Conservation (phyloP, 768 basidiomycete genomes). For the Pisolithus sp. region DNA sequence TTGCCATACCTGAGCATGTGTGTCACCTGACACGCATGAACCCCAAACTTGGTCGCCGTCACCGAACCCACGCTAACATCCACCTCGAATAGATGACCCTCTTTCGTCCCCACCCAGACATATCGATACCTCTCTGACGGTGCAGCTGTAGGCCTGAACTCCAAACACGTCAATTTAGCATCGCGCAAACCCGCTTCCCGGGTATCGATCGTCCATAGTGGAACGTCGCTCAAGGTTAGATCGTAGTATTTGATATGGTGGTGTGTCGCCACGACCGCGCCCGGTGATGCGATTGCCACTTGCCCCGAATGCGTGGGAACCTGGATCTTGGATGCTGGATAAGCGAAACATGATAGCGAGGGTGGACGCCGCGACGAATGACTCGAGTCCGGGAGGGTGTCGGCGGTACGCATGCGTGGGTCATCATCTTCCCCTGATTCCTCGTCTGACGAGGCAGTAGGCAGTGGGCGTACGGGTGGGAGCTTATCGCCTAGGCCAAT, state of each 20-base stretch:
- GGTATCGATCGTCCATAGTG: constrained; percentile 49
- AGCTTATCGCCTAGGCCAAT: constrained; percentile 66
- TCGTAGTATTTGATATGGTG: constrained; percentile 63
- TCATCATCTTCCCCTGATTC: constrained; percentile 62
- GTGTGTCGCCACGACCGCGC: constrained; percentile 50
- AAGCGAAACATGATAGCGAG: constrained; percentile 23
- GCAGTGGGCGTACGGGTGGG: constrained; percentile 50
- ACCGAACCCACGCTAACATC: constrained; percentile 60
- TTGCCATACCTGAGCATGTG: constrained; percentile 68
- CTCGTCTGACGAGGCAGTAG: constrained; percentile 39
- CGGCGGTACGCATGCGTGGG: constrained; percentile 36
- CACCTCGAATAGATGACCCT: constrained; percentile 80
- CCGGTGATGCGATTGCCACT: constrained; percentile 50
- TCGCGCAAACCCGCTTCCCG: constrained; percentile 62
- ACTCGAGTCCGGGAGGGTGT: constrained; percentile 63
- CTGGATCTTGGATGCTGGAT: constrained; percentile 45
- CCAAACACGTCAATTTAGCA: constrained; percentile 66
- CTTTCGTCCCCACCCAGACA: constrained; percentile 87
- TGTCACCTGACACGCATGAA: constrained; percentile 61
- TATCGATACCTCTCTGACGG: constrained; percentile 50
- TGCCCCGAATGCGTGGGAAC: constrained; percentile 49
- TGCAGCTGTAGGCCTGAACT: constrained; percentile 53
- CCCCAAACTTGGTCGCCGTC: constrained; percentile 49
- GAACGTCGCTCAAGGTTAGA: constrained; percentile 40
- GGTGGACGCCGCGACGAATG: constrained; percentile 55